phyloP scores from a whole-genome alignment of 495 filamentous ascomycete species.

The Xylaria bambusicola region DNA sequence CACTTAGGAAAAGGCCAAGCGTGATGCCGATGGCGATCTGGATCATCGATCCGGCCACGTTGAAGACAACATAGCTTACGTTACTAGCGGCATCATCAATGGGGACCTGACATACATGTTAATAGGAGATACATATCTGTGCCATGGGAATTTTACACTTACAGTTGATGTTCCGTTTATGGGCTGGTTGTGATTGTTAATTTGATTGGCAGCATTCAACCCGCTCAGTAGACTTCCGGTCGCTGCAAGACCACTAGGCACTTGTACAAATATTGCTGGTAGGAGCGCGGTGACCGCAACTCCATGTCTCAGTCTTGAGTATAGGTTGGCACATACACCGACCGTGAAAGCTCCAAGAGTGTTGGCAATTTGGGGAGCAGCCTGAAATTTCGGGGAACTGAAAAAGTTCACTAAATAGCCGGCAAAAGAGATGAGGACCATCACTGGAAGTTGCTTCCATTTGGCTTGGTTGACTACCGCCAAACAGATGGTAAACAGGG shows the following conservation, averaged over 20 bases:
- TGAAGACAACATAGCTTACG: constrained; percentile 72
- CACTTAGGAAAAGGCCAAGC: constrained; percentile 84
- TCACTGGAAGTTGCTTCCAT: constrained; percentile 84
- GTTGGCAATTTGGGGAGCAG: constrained; percentile 79
- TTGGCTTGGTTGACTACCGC: constrained; percentile 87
- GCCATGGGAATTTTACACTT: constrained; percentile 7
- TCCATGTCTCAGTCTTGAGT: constrained; percentile 80
- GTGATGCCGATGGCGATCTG: constrained; percentile 93
- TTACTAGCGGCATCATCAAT: constrained; percentile 22
- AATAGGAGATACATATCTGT: not conserved
- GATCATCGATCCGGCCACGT: constrained; percentile 83
- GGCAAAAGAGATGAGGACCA: constrained; percentile 78
- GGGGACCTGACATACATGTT: constrained; percentile 17
- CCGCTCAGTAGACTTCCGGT: constrained; percentile 82
- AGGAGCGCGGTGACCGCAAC: constrained; percentile 86
- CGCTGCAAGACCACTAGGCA: constrained; percentile 86
- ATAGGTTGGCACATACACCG: constrained; percentile 83
- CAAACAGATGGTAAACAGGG: constrained; percentile 79
- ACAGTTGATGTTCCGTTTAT: constrained; percentile 31
- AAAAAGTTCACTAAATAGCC: constrained; percentile 91
- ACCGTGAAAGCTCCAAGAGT: constrained; percentile 85
- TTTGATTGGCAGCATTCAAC: constrained; percentile 77
- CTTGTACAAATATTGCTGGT: constrained; percentile 92
- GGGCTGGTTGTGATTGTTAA: constrained; percentile 50
- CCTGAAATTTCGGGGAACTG: constrained; percentile 66